Conservation (phyloP, 257 asterid genomes). For the Ajuga chamaepitys region DNA sequence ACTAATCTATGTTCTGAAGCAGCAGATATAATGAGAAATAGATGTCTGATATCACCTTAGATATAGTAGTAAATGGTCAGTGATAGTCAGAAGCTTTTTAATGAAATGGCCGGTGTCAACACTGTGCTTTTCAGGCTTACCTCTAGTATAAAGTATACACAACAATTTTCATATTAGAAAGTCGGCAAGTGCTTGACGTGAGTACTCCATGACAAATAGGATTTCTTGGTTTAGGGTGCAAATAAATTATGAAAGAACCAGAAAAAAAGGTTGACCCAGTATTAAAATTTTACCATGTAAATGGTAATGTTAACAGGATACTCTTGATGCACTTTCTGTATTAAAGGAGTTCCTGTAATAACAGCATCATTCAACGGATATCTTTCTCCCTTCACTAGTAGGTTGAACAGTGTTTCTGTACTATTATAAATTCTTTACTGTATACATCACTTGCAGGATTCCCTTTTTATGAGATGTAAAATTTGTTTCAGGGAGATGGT, state of each 20-base stretch:
- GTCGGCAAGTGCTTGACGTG: background rate
- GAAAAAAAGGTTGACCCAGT: background rate
- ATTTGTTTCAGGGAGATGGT: conserved; percentile 93
- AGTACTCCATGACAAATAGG: background rate
- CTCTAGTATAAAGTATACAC: background rate
- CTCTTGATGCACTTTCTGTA: background rate
- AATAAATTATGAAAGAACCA: background rate
- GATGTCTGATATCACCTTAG: background rate
- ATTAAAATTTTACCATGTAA: background rate
- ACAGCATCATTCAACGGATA: background rate
- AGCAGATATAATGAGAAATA: background rate
- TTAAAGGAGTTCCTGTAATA: background rate
- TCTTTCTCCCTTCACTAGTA: background rate
- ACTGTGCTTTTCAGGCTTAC: background rate
- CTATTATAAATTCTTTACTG: background rate
- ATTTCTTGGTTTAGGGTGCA: background rate
- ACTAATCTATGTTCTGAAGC: background rate
- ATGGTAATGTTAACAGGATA: background rate
- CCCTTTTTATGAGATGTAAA: conserved; percentile 15
- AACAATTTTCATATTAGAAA: background rate
- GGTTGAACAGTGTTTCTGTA: background rate
- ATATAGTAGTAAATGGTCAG: background rate
- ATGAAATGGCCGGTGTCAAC: background rate
- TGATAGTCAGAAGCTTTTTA: background rate
- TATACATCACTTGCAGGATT: conserved; percentile 6